Base-by-base conservation (phyloP, 73 alveolate genomes). In the Effrenium voratum region DNA sequence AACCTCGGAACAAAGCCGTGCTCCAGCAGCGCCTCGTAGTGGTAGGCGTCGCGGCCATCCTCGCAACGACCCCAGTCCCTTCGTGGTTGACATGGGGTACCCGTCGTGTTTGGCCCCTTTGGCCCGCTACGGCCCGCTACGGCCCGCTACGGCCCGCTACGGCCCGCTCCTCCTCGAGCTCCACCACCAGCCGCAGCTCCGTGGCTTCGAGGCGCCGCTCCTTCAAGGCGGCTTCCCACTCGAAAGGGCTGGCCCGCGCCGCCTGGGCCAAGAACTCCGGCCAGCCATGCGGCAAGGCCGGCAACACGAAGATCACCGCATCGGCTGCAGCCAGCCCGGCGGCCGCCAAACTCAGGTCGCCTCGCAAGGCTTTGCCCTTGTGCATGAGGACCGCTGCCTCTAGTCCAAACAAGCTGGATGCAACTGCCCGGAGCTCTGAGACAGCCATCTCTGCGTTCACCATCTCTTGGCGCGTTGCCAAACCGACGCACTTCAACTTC, bases 1-100 rank as follows among this genome's bases (percentile, higher is more conserved):
- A 80, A 80, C 91, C 46, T 80, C 45, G 91, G 91, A 22, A 80
- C 45, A 34, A 44, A 46, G 91, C 91, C 59, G 46, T 41, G 34
- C 60, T 46, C 15, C 44, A 80, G 72, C 87, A 77, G 63, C 63
- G 44, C 46, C 40, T 77, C 87, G 46, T 68, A 68, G 81, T 68
- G 28, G 22, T 68, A 68, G 81, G 81, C 36, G 47, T 68, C 81
- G 47, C 36, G 47, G 81, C 3, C 28, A 68, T 32, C 26, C 19
- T 15, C 46, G 5, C 28, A 5, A 19, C n/a, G 4, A 26, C 28
- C 5, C 36, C 5, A 2, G 4, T 2, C 30, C 44, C 22, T 13
- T 10, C 10, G 76, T 24, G 15, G 36, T 8, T 38, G 10, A 63
- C 22, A 32, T 10, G 8, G 15, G 76, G 5, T 24, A 4, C 24